Evolutionary conservation across 2,329 filamentous ascomycete genomes (phyloP).

Genomic region (Fusarium sp.): DNA sequence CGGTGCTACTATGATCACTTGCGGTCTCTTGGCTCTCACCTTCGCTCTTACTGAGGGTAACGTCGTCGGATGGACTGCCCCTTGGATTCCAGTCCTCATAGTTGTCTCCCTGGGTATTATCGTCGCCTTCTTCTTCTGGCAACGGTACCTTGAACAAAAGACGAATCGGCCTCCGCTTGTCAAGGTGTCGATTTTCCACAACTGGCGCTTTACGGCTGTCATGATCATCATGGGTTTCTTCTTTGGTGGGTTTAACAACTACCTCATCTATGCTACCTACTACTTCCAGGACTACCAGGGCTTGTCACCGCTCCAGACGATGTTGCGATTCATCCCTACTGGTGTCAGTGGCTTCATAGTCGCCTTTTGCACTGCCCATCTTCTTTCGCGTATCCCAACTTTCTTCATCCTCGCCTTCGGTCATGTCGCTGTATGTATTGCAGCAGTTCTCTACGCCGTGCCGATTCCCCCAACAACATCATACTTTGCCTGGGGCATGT

Average conservation of each 20-base stretch:
- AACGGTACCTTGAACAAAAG: slow-evolving; percentile 57
- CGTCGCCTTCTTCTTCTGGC: slow-evolving; percentile 69
- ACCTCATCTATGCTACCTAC: slow-evolving; percentile 74
- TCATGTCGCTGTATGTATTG: slow-evolving; percentile 65
- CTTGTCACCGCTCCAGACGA: slow-evolving; percentile 72
- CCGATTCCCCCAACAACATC: slow-evolving; percentile 70
- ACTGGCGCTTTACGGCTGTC: slow-evolving; percentile 69
- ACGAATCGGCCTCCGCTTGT: slow-evolving; percentile 66
- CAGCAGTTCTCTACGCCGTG: slow-evolving; percentile 71
- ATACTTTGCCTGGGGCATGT: slow-evolving; percentile 76
- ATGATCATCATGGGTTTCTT: slow-evolving; percentile 75
- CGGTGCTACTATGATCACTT: slow-evolving; percentile 72
- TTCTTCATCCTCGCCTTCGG: slow-evolving; percentile 69
- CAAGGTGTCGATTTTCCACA: slow-evolving; percentile 73
- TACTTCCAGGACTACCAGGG: slow-evolving; percentile 77
- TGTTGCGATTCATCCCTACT: slow-evolving; percentile 75
- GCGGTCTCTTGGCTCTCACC: slow-evolving; percentile 70
- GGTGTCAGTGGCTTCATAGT: slow-evolving; percentile 70
- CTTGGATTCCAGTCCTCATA: slow-evolving; percentile 71
- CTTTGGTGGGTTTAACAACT: slow-evolving; percentile 76
- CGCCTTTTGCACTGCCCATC: slow-evolving; percentile 65
- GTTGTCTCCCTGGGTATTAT: slow-evolving; percentile 69
- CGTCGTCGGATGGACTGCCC: slow-evolving; percentile 73
- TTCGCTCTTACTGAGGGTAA: slow-evolving; percentile 78
- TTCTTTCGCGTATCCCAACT: slow-evolving; percentile 69